Evolutionary conservation across 1,284 basidiomycete genomes (phyloP).

Genomic region (Moniliophthora roreri): DNA sequence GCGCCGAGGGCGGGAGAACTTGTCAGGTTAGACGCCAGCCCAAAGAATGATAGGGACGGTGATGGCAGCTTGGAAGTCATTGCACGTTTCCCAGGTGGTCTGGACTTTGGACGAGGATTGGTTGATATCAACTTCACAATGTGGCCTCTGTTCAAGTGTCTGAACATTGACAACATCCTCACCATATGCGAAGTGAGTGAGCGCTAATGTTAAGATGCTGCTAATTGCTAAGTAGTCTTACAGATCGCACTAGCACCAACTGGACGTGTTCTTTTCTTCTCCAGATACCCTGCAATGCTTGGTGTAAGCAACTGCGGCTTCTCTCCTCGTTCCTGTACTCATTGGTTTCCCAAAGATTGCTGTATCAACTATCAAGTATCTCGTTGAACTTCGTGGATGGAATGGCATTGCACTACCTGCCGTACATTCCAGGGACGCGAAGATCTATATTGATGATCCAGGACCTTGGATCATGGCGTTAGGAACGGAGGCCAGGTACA

Average conservation of each 20-base stretch:
- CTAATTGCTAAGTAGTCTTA: slow-evolving; percentile 1
- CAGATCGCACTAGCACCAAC: slow-evolving; percentile 92
- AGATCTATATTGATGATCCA: slow-evolving; percentile 86
- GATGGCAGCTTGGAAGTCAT: slow-evolving; percentile 81
- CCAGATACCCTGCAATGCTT: slow-evolving; percentile 89
- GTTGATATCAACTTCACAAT: slow-evolving; percentile 92
- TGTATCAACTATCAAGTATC: slow-evolving; percentile 86
- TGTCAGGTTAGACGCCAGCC: slow-evolving; percentile 76
- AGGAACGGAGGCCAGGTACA: slow-evolving; percentile 83
- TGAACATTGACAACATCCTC: slow-evolving; percentile 93
- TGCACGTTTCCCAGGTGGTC: slow-evolving; percentile 80
- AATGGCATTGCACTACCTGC: slow-evolving; percentile 83
- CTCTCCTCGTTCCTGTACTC: background rate
- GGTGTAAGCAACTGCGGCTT: slow-evolving; percentile 45
- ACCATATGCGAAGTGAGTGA: slow-evolving; percentile 83
- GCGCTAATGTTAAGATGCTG: background rate
- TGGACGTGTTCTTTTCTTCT: slow-evolving; percentile 89
- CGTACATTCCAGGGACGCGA: slow-evolving; percentile 88
- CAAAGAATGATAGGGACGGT: slow-evolving; percentile 44
- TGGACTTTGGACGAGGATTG: slow-evolving; percentile 81
- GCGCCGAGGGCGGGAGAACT: slow-evolving; percentile 86
- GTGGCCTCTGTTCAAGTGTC: slow-evolving; percentile 95
- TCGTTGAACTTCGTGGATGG: slow-evolving; percentile 95
- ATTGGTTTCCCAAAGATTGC: slow-evolving; percentile 52
- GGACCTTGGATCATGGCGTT: slow-evolving; percentile 94